phyloP scores from a whole-genome alignment of 2,329 filamentous ascomycete genomes.

The Lasiodiplodia sp. region DNA sequence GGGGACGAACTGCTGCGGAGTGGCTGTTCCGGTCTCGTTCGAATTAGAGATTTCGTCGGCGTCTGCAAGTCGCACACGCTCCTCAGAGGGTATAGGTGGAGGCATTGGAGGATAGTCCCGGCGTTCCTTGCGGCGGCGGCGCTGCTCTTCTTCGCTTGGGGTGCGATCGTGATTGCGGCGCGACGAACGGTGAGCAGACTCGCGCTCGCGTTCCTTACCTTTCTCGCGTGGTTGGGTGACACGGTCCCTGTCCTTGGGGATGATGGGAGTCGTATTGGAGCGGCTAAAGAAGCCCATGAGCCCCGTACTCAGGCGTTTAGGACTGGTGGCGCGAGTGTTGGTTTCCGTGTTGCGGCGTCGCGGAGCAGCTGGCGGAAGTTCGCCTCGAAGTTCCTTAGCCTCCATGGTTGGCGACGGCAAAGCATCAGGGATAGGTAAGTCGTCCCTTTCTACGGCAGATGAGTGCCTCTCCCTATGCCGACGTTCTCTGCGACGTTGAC shows the following conservation, averaged over 20 bases:
- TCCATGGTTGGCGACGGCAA: conserved; percentile 16
- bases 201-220: conserved; percentile 11
- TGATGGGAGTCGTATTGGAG: not conserved
- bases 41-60: not conserved
- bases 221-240: not conserved
- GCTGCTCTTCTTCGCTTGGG: conserved; percentile 16
- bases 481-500: conserved; percentile 7
- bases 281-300: conserved; percentile 10
- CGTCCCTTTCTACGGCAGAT: not conserved
- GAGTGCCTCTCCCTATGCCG: not conserved
- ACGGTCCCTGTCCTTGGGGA: not conserved
- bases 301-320: not conserved
- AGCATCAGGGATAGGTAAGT: not conserved
- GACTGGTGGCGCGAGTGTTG: conserved; percentile 2
- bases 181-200: not conserved
- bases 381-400: conserved; percentile 11
- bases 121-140: conserved; percentile 22
- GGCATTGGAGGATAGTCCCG: conserved; percentile 18
- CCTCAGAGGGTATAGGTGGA: not conserved
- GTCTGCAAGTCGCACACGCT: not conserved
- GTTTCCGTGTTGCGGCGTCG: conserved; percentile 20
- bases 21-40: not conserved
- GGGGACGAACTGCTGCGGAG: not conserved
- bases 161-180: conserved; percentile 1
- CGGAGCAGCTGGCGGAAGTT: not conserved